phyloP scores from a whole-genome alignment of 441 rosid genomes.

The Euphorbia schlechtendalii region DNA sequence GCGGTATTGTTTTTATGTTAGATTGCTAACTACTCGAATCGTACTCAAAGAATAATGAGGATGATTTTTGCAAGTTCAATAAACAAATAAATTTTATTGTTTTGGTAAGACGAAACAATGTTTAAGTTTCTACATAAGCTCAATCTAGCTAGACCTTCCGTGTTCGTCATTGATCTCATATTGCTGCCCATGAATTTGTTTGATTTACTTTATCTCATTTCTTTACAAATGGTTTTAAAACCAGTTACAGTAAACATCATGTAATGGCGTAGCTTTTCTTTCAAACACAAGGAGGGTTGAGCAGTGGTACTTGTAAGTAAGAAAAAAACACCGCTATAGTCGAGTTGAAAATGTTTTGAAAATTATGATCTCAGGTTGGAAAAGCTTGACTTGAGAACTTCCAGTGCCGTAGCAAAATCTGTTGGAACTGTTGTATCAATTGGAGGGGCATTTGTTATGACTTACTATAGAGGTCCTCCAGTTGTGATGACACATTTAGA shows the following conservation, averaged over 20 bases:
- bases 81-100: not conserved
- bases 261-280: not conserved
- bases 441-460: constrained; percentile 44
- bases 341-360: constrained; percentile 17
- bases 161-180: not conserved
- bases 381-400: constrained; percentile 33
- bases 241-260: not conserved
- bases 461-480: constrained; percentile 45
- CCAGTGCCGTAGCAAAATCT: constrained; percentile 36
- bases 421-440: constrained; percentile 42
- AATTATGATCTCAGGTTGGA: constrained; percentile 41
- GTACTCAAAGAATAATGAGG: too few species aligned
- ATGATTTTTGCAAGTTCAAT: not conserved
- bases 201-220: not conserved
- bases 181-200: not conserved
- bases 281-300: not conserved
- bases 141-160: not conserved
- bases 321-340: not conserved
- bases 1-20: not conserved
- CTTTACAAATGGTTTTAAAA: not conserved
- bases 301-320: not conserved
- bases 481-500: constrained; percentile 21
- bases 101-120: not conserved
- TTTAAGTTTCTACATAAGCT: not conserved
- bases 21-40: not conserved